Conservation (phyloP, 2,329 filamentous ascomycete species). For the Rhinocladiella mackenziei region DNA sequence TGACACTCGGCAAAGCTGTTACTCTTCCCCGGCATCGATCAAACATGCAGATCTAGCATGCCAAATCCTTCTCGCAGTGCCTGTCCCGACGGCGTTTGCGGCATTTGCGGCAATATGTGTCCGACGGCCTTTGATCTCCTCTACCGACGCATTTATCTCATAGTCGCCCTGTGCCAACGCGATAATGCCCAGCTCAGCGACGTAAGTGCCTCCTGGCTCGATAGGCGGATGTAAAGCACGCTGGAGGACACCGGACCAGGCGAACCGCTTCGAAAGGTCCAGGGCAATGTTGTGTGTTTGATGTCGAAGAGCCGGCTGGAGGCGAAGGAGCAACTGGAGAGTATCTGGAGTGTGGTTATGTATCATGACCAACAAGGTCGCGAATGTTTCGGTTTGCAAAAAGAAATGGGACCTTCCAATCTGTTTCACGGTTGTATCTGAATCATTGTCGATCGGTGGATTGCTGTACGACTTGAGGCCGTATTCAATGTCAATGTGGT, state of each 20-base stretch:
- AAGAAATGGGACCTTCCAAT: conserved; percentile 46
- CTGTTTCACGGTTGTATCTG: conserved; percentile 33
- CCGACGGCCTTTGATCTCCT: conserved; percentile 58
- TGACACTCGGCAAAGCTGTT: neutral
- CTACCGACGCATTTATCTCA: conserved; percentile 73
- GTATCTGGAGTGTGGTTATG: conserved; percentile 66
- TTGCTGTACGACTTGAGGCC: conserved; percentile 31
- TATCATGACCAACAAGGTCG: conserved; percentile 67
- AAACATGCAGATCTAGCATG: conserved; percentile 34
- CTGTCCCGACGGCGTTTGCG: conserved; percentile 21
- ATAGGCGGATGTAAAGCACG: conserved; percentile 61
- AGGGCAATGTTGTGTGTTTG: conserved; percentile 68
- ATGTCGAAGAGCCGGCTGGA: conserved; percentile 72
- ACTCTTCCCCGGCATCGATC: conserved; percentile 27
- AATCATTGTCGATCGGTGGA: conserved; percentile 8
- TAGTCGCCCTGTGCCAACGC: conserved; percentile 76
- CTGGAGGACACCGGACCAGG: conserved; percentile 82
- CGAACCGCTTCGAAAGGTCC: conserved; percentile 75
- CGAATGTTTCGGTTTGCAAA: conserved; percentile 58
- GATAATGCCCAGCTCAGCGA: conserved; percentile 66
- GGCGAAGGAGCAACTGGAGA: conserved; percentile 67
- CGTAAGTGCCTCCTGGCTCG: conserved; percentile 53
- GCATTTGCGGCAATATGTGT: conserved; percentile 21
- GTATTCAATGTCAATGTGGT: conserved; percentile 67
- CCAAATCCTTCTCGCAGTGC: conserved; percentile 34